These are phyloP conservation scores for Didymella exigua DNA, from an alignment of 2,329 filamentous ascomycete genomes.

Conservation along the genomic window DNA sequence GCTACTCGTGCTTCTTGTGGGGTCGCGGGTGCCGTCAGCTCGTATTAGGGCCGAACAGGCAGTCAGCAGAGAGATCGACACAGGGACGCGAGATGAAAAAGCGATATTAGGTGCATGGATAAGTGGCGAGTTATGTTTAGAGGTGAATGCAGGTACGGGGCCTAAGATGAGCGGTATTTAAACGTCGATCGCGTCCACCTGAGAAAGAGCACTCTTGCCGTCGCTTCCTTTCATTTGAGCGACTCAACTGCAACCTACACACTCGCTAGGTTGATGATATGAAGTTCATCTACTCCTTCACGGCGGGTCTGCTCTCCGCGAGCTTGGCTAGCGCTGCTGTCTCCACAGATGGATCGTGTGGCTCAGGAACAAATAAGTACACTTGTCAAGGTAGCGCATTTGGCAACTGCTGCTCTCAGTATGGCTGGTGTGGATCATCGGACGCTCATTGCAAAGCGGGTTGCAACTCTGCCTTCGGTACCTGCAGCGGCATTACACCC, in stretches of 20 bases:
- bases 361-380: constrained; percentile 47
- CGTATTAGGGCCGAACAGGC: constrained; percentile 13
- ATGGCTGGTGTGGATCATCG: constrained; percentile 49
- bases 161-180: constrained; percentile 6
- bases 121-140: constrained; percentile 19
- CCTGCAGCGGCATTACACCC: constrained; percentile 24
- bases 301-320: constrained; percentile 28
- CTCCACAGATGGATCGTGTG: constrained; percentile 52
- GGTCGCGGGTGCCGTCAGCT: constrained; percentile 11
- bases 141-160: constrained; percentile 9
- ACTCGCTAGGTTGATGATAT: constrained; percentile 10
- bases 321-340: constrained; percentile 31
- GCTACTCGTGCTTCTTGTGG: constrained; percentile 11
- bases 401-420: constrained; percentile 53
- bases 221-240: constrained; percentile 3
- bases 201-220: background rate
- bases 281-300: constrained; percentile 28
- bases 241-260: background rate
- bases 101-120: constrained; percentile 15
- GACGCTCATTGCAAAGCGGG: constrained; percentile 38
- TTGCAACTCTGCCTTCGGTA: constrained; percentile 43
- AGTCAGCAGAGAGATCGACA: constrained; percentile 12
- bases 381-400: constrained; percentile 53
- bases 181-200: constrained; percentile 1
- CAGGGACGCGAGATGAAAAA: constrained; percentile 14